phyloP scores from a whole-genome alignment of 495 filamentous ascomycete genomes.

The Penicillium fimorum region DNA sequence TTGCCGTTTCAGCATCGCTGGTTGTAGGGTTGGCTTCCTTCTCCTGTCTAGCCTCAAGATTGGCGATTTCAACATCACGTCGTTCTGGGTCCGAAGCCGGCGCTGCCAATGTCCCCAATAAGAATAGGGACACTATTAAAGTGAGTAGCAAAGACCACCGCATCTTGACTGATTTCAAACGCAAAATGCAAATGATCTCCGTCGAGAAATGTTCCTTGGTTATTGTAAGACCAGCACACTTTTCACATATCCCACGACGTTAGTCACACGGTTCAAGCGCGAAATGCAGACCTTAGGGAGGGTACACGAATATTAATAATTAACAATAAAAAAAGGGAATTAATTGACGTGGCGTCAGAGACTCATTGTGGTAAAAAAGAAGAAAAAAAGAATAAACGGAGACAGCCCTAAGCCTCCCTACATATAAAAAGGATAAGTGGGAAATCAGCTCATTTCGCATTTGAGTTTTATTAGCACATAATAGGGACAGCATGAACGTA shows the following conservation, averaged over 20 bases:
- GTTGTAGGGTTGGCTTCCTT: conserved; percentile 10
- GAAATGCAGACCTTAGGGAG: neutral
- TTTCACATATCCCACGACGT: conserved; percentile 5
- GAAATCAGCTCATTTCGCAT: neutral
- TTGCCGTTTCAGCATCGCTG: neutral
- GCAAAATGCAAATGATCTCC: neutral
- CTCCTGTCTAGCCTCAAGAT: conserved; percentile 1
- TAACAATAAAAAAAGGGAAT: neutral
- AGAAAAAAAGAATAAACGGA: neutral
- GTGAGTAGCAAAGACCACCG: conserved; percentile 19
- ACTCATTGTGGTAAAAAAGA: neutral
- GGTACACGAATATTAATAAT: conserved; percentile 2
- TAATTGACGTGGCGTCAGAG: neutral
- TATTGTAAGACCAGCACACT: neutral
- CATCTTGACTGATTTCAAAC: conserved; percentile 14
- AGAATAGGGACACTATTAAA: conserved; percentile 11
- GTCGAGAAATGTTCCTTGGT: neutral
- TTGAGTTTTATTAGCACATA: conserved; percentile 4
- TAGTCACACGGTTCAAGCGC: neutral
- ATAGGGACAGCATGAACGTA: neutral
- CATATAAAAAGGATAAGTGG: conserved; percentile 3
- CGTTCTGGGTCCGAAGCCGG: conserved; percentile 9
- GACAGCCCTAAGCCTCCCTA: conserved; percentile 5
- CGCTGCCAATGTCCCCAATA: conserved; percentile 19
- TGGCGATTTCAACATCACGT: conserved; percentile 9